Conservation (phyloP, 768 basidiomycete species). For the Tubosaeta brunneosetosa region DNA sequence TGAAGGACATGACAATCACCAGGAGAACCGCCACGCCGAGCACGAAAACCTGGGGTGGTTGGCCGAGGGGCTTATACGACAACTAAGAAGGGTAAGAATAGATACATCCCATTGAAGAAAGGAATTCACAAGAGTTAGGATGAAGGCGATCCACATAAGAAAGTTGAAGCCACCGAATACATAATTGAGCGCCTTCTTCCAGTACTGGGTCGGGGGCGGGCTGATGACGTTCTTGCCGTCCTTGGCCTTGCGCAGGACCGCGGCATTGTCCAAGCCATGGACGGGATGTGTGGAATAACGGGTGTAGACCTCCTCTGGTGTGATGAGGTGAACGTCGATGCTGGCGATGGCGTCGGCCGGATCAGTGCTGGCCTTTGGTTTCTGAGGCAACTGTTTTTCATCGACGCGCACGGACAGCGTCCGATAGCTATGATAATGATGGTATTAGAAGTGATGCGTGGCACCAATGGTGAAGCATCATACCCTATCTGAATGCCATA, state of each 20-base stretch:
- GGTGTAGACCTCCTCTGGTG: conserved; percentile 38
- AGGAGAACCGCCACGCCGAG: conserved; percentile 52
- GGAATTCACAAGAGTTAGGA: conserved; percentile 40
- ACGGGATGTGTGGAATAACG: conserved; percentile 40
- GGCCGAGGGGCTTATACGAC: conserved; percentile 48
- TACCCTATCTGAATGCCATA: conserved; percentile 34
- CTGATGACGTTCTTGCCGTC: conserved; percentile 47
- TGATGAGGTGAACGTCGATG: conserved; percentile 47
- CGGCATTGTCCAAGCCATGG: conserved; percentile 43
- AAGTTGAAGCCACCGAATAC: conserved; percentile 57
- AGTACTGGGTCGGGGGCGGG: conserved; percentile 44
- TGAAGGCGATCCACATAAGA: conserved; percentile 51
- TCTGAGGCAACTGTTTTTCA: conserved; percentile 19
- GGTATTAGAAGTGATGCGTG: neutral
- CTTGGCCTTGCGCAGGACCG: conserved; percentile 36
- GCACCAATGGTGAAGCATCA: neutral
- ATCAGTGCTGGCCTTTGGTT: conserved; percentile 22
- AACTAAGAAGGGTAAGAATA: conserved; percentile 29
- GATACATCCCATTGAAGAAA: conserved; percentile 12
- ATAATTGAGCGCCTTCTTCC: conserved; percentile 48
- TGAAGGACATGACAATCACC: conserved; percentile 27
- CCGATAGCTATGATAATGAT: conserved; percentile 30
- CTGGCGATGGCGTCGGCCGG: conserved; percentile 37
- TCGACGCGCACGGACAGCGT: conserved; percentile 45
- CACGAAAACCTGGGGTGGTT: conserved; percentile 40